Base-by-base conservation (phyloP, 352 stramenopile species). In the Phytophthora sp. region DNA sequence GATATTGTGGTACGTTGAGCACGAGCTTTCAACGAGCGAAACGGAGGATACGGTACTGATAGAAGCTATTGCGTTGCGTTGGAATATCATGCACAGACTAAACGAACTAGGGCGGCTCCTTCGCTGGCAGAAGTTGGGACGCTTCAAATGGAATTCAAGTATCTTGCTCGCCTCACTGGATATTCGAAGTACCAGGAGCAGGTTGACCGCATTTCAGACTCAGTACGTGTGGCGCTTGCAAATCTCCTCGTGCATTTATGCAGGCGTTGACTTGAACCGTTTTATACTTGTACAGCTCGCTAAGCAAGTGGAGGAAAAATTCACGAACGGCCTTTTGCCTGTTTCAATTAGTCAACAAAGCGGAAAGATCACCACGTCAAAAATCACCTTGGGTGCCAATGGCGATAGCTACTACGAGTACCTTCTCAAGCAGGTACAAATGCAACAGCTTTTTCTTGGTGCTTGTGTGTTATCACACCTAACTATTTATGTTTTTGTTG, bases 391-490 rank as follows among this genome's bases (percentile, higher is more conserved):
- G 11, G 85, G 85, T 3, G 85, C 84, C 21, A 85, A 88, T 18
- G 85, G 84, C 9, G 84, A 94, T 60, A 94, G 84, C 65, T 94
- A 92, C 77, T 94, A 92, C 65, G 85, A 94, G 56, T 94, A 94
- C 31, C 50, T 94, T 13, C 73, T 94, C 42, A 94, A 94, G 38
- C 85, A 94, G 71, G 82, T 89, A 34, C 23, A 62, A 53, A 13
- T 11, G 20, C 10, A 17, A 17, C n/a, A n/a, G n/a, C n/a, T n/a
- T n/a, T n/a, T n/a, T n/a, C n/a, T n/a, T 57, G 20, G 5, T 43
- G 20, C 1, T 57, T 39, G 35, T 1, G 1, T 12, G 6, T 24
- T 26, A 21, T 4, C 9, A 24, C 30, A 31, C 35, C 34, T 66
- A 28, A 58, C 34, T 32, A 37, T 8, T 41, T 17, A 20, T 52